Base-by-base conservation (phyloP, 768 basidiomycete species). In the Russula lepida region DNA sequence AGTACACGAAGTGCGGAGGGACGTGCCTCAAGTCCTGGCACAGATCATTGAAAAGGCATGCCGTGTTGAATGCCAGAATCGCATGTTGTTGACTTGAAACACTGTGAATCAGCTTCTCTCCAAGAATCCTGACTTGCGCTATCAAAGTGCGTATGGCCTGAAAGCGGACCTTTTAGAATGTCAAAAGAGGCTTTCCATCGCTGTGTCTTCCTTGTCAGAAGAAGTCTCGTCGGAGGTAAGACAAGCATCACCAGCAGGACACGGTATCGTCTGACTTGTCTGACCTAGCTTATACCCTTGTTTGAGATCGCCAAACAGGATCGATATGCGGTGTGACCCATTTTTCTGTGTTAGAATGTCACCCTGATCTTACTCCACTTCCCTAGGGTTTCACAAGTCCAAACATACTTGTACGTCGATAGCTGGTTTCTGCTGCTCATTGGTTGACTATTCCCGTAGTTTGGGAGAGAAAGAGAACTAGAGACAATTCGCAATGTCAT, bases 321-420 rank as follows among this genome's bases (percentile, higher is more conserved):
- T 68, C 76, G 83, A 63, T 87, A 81, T 64, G 81, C 81, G 75
- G 85, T 84, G 66, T 64, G 76, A 41, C 67, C n/a, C 23, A 62
- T 25, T 6, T 6, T 39, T 58, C n/a, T 27, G 12, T 28, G 21
- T 35, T 21, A 12, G 9, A 6, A 28, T 39, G 19, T 49, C 32
- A 3, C 32, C 25, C 44, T 56, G 27, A 44, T 43, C 15, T 33
- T 28, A 52, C 21, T n/a, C 23, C 39, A n/a, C n/a, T 19, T 12
- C 49, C n/a, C 44, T 37, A 85, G 84, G 85, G 85, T 69, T 88
- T 88, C 60, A 86, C 84, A 0, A 81, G 88, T 66, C 86, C 87
- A 2, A 79, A 82, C 41, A 77, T 80, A 35, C 72, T 89, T 73
- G 85, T 86, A 72, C 62, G 76, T 67, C 21, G 1, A 27, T 43